These are phyloP conservation scores for Chrysoporthe puriensis DNA, from an alignment of 2,329 filamentous ascomycete species.

Conservation along the genomic window DNA sequence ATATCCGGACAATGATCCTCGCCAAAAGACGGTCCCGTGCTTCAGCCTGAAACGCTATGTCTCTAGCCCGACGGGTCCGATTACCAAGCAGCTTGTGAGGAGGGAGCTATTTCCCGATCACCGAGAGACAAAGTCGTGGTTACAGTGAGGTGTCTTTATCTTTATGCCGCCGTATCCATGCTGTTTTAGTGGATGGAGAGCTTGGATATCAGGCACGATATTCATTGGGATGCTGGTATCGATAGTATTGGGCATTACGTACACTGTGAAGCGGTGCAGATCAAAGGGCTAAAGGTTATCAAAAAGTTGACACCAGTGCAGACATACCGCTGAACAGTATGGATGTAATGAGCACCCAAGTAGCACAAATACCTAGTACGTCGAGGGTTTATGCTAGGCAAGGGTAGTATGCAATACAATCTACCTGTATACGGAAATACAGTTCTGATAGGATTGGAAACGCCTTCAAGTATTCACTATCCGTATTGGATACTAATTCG, in stretches of 20 bases:
- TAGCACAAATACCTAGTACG: no score
- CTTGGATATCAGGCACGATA: slow-evolving; percentile 35
- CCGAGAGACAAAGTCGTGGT: slow-evolving; percentile 32
- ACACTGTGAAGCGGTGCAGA: not conserved
- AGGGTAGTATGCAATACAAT: no score
- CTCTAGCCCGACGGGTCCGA: slow-evolving; percentile 39
- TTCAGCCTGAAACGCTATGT: slow-evolving; percentile 41
- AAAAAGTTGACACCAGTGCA: slow-evolving; percentile 8
- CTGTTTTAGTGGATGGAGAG: slow-evolving; percentile 40
- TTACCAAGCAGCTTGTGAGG: slow-evolving; percentile 39
- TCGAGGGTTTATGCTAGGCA: no score
- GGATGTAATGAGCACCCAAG: no score
- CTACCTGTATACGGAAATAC: no score
- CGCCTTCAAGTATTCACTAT: no score
- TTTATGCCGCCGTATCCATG: slow-evolving; percentile 41
- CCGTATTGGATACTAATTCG: no score
- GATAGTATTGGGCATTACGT: slow-evolving; percentile 10
- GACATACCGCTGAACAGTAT: slow-evolving; percentile 20
- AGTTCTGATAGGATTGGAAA: no score
- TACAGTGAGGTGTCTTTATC: slow-evolving; percentile 35
- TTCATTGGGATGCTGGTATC: slow-evolving; percentile 26
- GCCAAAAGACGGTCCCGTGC: slow-evolving; percentile 37
- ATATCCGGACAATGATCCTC: slow-evolving; percentile 38
- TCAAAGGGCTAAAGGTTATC: slow-evolving; percentile 29
- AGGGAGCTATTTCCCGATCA: slow-evolving; percentile 39